phyloP scores from a whole-genome alignment of 305 asterid species.

The Fraxinus velutina region DNA sequence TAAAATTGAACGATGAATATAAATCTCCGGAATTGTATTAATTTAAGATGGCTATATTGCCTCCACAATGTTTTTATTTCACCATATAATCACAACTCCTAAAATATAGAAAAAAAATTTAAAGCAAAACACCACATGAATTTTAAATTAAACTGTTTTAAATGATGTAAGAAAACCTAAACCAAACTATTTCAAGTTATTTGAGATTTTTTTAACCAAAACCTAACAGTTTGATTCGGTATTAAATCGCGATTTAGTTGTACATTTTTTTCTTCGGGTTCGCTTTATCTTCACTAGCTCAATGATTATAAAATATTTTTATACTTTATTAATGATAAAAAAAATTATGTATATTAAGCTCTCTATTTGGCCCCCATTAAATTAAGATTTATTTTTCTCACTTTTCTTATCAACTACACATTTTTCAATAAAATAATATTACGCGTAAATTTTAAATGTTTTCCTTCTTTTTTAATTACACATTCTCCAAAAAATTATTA shows the following conservation, averaged over 20 bases:
- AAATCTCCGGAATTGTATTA: too few relatives aligned
- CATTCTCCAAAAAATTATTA: too few relatives aligned
- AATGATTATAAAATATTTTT: not conserved
- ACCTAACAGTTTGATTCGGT: not conserved
- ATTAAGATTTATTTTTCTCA: too few relatives aligned
- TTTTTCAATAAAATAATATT: too few relatives aligned
- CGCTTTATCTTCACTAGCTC: not conserved
- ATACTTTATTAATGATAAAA: too few relatives aligned
- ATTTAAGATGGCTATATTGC: not conserved
- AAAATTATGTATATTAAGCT: too few relatives aligned
- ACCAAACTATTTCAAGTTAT: not conserved
- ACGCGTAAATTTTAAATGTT: too few relatives aligned
- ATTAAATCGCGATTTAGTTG: not conserved
- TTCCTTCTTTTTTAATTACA: too few relatives aligned
- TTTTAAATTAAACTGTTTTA: too few relatives aligned
- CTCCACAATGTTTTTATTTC: not conserved
- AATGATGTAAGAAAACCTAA: not conserved
- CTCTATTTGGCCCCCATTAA: too few relatives aligned
- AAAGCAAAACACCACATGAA: not conserved
- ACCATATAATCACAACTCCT: not conserved
- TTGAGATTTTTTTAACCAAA: not conserved
- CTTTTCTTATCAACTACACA: too few relatives aligned
- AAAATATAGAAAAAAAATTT: not conserved
- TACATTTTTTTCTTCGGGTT: not conserved
- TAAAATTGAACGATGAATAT: too few relatives aligned